Base-by-base conservation (phyloP, 768 basidiomycete species). In the Mycena chlorophos region DNA sequence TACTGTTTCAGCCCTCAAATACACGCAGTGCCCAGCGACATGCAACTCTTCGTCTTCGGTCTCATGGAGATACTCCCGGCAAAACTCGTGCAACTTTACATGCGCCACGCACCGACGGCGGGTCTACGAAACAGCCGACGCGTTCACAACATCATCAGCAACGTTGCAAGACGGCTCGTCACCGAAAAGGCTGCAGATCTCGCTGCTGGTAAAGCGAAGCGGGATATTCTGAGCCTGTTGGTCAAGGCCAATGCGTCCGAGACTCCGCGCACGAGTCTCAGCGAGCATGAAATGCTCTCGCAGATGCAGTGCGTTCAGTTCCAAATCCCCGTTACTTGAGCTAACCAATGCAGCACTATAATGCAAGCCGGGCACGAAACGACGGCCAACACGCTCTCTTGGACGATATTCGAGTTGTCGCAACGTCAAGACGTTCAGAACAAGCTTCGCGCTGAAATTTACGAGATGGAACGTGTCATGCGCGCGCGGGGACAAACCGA, bases 361-460 rank as follows among this genome's bases (percentile, higher is more conserved):
- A 52, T 52, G 51, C 42, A 45, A 26, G 56, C 43, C 5, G 56
- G 56, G 29, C 56, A 57, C 31, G 87, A 86, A 65, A 87, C 86
- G 3, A 84, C 80, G 48, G 78, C 86, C 3, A 82, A 77, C 31
- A 75, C 79, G 2, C 50, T 86, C 27, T 75, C 76, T 52, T 91
- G 86, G 85, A 75, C 81, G 5, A 68, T 91, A 6, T 73, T 85
- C 52, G 83, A 86, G 60, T 75, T 93, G 3, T 79, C 85, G 3
- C 77, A 73, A 37, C 70, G 84, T 57, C 84, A 80, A 0, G 73
- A 82, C 19, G 67, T 83, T 2, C 89, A 93, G 65, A 68, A 70
- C 2, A 78, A 75, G 54, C 79, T 92, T 20, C 82, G 90, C 16
- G 71, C 73, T 0, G 89, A 91, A 69, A 77, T 86, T 38, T 64